Conservation (phyloP, 129 eudicot genomes). For the Flaveria robusta region DNA sequence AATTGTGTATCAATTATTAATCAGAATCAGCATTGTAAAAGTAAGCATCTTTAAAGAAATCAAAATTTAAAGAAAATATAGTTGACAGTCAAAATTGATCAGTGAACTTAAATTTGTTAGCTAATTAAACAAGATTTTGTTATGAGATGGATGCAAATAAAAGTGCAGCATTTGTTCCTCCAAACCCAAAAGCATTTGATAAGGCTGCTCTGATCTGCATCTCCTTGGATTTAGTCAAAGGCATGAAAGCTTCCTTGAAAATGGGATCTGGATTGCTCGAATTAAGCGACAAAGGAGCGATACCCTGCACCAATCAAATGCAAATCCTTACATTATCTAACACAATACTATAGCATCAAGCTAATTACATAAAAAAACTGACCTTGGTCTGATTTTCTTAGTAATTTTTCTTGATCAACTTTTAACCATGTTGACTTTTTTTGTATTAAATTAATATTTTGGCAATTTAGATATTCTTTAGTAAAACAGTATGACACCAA, state of each 20-base stretch:
- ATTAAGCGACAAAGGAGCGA: slow-evolving; percentile 83
- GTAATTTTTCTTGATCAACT: neutral
- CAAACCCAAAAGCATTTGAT: slow-evolving; percentile 95
- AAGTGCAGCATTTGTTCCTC: slow-evolving; percentile 90
- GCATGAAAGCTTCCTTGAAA: slow-evolving; percentile 67
- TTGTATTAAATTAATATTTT: neutral
- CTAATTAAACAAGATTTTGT: slow-evolving; percentile 11
- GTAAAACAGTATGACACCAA: neutral
- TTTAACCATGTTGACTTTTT: neutral
- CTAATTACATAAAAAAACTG: neutral
- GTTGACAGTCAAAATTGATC: slow-evolving; percentile 19
- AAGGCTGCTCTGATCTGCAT: slow-evolving; percentile 70
- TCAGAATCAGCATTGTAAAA: slow-evolving; percentile 14
- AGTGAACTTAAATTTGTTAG: neutral
- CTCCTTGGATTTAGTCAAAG: slow-evolving; percentile 61
- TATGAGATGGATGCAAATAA: slow-evolving; percentile 53
- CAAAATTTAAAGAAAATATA: slow-evolving; percentile 20
- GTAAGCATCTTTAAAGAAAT: slow-evolving; percentile 10
- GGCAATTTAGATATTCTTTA: neutral
- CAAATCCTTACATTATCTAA: slow-evolving; percentile 8
- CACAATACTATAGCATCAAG: neutral
- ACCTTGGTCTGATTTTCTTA: neutral
- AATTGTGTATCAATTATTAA: slow-evolving; percentile 1
- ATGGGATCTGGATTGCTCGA: slow-evolving; percentile 74
- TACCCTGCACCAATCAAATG: slow-evolving; percentile 54